phyloP scores from a whole-genome alignment of 1,284 basidiomycete species.

The Puccinia hordei region DNA sequence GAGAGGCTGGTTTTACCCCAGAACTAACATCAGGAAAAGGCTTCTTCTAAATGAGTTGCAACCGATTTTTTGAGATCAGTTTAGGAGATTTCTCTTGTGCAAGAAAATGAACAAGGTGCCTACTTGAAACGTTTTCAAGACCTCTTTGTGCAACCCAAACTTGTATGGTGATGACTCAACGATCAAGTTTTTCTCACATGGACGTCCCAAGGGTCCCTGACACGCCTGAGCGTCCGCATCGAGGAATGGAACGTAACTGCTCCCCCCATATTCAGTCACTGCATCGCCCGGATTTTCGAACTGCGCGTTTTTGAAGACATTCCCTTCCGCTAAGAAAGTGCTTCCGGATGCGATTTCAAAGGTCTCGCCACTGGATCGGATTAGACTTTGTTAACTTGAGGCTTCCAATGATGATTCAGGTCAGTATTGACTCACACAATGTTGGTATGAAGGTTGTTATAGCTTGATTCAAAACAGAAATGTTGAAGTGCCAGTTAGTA shows the following conservation, averaged over 20 bases:
- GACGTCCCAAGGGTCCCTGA: constrained; percentile 21
- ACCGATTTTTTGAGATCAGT: neutral
- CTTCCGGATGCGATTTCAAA: constrained; percentile 24
- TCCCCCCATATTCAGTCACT: constrained; percentile 14
- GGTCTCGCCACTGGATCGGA: constrained; percentile 17
- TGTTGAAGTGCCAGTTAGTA: neutral
- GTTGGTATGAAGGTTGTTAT: constrained; percentile 39
- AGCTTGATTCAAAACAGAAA: constrained; percentile 6
- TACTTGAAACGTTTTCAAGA: neutral
- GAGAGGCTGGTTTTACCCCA: neutral
- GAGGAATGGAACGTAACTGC: constrained; percentile 1
- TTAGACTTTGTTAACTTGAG: neutral
- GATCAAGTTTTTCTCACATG: constrained; percentile 43
- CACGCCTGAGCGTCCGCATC: constrained; percentile 1
- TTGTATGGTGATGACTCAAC: constrained; percentile 1
- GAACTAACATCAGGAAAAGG: neutral
- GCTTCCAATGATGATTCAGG: neutral
- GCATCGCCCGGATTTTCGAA: neutral
- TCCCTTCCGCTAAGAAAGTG: constrained; percentile 35
- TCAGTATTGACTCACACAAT: neutral
- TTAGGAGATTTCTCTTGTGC: neutral
- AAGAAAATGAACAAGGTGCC: neutral
- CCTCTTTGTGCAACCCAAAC: neutral
- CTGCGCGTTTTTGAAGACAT: constrained; percentile 24
- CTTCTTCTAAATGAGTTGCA: neutral